These are phyloP conservation scores for Podila horticola DNA, from an alignment of 192 early-diverging fungal species.

Conservation along the genomic window DNA sequence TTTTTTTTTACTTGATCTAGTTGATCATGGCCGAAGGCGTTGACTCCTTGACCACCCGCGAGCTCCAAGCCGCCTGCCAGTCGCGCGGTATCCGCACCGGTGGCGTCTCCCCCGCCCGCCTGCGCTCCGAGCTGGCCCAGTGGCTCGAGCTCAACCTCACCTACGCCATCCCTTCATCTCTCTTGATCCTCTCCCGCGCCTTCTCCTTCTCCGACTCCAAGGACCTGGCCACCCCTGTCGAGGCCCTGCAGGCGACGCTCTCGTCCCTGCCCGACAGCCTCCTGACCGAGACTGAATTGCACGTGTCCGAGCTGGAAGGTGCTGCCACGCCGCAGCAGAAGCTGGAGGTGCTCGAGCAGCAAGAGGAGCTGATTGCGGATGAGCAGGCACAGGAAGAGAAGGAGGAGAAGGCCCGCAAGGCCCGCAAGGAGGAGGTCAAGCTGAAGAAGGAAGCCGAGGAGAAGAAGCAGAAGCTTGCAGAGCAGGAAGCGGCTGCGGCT, in stretches of 20 bases:
- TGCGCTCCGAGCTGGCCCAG: conserved; percentile 88
- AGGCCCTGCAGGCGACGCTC: conserved; percentile 93
- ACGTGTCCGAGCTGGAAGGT: conserved; percentile 89
- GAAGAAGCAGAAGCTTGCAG: conserved; percentile 51
- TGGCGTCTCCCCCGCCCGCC: conserved; percentile 89
- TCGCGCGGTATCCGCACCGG: conserved; percentile 90
- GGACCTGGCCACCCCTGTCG: conserved; percentile 61
- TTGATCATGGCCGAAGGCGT: conserved; percentile 89
- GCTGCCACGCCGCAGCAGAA: conserved; percentile 93
- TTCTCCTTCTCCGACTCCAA: conserved; percentile 77
- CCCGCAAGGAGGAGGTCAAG: conserved; percentile 63
- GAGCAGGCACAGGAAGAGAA: conserved; percentile 91
- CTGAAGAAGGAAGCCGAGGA: conserved; percentile 60
- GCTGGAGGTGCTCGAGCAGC: conserved; percentile 93
- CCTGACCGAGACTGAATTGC: conserved; percentile 86
- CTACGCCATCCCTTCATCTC: conserved; percentile 90
- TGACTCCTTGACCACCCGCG: conserved; percentile 87
- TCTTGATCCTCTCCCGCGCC: conserved; percentile 91
- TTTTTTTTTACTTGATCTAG: conserved; percentile 15
- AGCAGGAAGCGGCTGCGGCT: conserved; percentile 22
- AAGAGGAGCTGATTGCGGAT: conserved; percentile 96
- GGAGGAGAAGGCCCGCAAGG: conserved; percentile 66
- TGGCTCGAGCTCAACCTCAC: conserved; percentile 96
- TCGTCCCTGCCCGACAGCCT: conserved; percentile 91
- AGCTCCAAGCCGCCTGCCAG: conserved; percentile 88